phyloP scores from a whole-genome alignment of 2,329 filamentous ascomycete species.

The Hypocrella siamensis region DNA sequence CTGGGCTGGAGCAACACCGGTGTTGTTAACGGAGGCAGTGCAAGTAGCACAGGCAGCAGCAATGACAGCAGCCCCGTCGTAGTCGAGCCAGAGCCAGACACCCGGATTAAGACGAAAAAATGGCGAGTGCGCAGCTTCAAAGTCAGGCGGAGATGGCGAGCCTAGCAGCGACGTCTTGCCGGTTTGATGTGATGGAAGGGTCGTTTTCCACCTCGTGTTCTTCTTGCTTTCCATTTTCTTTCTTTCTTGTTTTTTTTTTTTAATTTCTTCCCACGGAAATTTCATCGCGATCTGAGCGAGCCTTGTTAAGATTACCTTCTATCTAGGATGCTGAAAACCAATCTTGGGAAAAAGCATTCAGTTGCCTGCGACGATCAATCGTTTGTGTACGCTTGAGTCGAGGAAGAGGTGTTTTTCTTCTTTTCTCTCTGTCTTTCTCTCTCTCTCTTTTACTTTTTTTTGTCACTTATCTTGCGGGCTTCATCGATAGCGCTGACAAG shows the following conservation, averaged over 20 bases:
- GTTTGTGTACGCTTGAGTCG: too few relatives aligned
- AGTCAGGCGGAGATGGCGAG: conserved; percentile 4
- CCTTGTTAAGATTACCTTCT: background rate
- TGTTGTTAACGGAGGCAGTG: conserved; percentile 2
- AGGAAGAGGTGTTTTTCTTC: too few relatives aligned
- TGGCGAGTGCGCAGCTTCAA: conserved; percentile 3
- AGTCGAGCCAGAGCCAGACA: conserved; percentile 2
- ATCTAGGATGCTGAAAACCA: too few relatives aligned
- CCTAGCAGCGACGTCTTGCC: background rate
- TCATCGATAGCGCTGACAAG: too few relatives aligned
- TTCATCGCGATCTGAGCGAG: background rate
- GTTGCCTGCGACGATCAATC: too few relatives aligned
- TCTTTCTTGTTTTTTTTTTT: background rate
- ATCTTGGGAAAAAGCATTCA: too few relatives aligned
- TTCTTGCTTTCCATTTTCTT: background rate
- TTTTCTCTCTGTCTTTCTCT: too few relatives aligned
- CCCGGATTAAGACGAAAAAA: conserved; percentile 1
- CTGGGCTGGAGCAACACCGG: conserved; percentile 5
- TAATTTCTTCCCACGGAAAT: background rate
- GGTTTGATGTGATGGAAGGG: too few relatives aligned
- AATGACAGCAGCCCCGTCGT: conserved; percentile 2
- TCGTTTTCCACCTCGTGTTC: background rate
- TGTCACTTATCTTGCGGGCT: too few relatives aligned
- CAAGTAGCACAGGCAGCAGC: conserved; percentile 5
- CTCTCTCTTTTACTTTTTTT: too few relatives aligned